phyloP scores from a whole-genome alignment of 805 yeast genomes.

The Lachancea meyersii region DNA sequence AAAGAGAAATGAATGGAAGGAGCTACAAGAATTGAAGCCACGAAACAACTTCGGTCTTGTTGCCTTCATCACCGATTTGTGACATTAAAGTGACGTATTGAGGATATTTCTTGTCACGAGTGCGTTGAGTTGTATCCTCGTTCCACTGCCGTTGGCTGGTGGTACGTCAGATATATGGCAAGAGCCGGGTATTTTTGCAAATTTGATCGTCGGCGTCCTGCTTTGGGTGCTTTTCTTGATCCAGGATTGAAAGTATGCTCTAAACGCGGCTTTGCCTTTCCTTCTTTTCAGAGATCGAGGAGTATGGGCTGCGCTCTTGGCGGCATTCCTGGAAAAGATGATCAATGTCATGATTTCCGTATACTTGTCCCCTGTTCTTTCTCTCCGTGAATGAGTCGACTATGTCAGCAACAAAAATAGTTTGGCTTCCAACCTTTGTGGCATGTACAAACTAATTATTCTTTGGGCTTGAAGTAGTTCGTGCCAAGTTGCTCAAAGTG shows the following conservation, averaged over 20 bases:
- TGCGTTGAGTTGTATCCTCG: constrained; percentile 48
- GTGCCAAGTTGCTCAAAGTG: constrained; percentile 39
- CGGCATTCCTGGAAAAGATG: constrained; percentile 44
- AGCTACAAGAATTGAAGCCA: constrained; percentile 24
- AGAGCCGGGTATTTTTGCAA: constrained; percentile 48
- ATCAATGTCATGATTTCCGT: constrained; percentile 50
- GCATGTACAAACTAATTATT: constrained; percentile 55
- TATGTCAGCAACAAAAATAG: constrained; percentile 57
- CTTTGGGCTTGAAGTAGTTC: constrained; percentile 37
- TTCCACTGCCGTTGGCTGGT: constrained; percentile 62
- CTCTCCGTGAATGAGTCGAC: constrained; percentile 53
- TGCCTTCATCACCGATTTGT: constrained; percentile 29
- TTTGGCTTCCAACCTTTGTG: constrained; percentile 53
- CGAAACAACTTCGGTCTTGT: constrained; percentile 2
- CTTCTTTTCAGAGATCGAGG: constrained; percentile 51
- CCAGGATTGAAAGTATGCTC: constrained; percentile 51
- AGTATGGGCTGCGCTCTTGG: constrained; percentile 60
- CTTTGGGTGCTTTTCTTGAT: constrained; percentile 40
- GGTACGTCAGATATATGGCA: constrained; percentile 45
- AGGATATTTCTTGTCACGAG: constrained; percentile 49
- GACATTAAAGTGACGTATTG: constrained; percentile 52
- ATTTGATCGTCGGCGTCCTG: constrained; percentile 48
- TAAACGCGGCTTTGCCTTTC: constrained; percentile 49
- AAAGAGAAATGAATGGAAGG: not conserved
- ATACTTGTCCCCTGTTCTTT: constrained; percentile 55